Evolutionary conservation across 495 filamentous ascomycete genomes (phyloP).

Genomic region (Penicillium pulvis): DNA sequence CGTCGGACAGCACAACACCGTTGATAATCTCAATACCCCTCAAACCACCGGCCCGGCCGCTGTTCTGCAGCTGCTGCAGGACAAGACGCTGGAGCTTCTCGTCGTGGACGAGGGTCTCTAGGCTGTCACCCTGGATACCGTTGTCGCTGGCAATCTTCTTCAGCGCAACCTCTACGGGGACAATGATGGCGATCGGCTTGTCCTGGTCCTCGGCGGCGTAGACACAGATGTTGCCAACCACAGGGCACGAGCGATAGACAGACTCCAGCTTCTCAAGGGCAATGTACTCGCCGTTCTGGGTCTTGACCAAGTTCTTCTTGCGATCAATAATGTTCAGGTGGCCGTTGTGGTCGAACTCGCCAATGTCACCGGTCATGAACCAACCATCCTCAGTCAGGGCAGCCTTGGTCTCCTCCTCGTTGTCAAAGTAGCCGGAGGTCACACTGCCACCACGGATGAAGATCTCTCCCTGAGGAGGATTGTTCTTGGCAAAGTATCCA

Average conservation of each 20-base stretch:
- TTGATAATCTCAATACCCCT: conserved; percentile 88
- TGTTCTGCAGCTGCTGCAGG: conserved; percentile 77
- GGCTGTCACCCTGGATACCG: conserved; percentile 64
- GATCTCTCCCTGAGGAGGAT: conserved; percentile 92
- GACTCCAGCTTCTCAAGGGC: conserved; percentile 98
- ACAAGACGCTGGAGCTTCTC: conserved; percentile 77
- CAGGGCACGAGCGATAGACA: conserved; percentile 79
- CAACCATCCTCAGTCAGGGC: conserved; percentile 77
- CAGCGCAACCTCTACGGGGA: conserved; percentile 80
- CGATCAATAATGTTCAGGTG: conserved; percentile 90
- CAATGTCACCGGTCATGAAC: conserved; percentile 97
- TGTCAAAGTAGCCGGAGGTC: conserved; percentile 72
- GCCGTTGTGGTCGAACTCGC: conserved; percentile 81
- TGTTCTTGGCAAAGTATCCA: conserved; percentile 84
- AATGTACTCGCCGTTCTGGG: conserved; percentile 94
- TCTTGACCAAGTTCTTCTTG: conserved; percentile 99
- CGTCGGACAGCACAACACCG: conserved; percentile 88
- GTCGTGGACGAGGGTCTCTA: conserved; percentile 83
- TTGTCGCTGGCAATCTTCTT: conserved; percentile 80
- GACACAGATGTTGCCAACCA: conserved; percentile 94
- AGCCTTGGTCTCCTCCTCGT: conserved; percentile 80
- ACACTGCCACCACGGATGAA: conserved; percentile 85
- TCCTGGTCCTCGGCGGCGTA: conserved; percentile 79
- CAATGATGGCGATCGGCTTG: conserved; percentile 92
- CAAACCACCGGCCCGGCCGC: conserved; percentile 75